A percentile compares a stretch with the other conserved stretches of the same genome.
Conservation (phyloP, 371 early-diverging fungal genomes). For the Lichtheimia ornata region DNA sequence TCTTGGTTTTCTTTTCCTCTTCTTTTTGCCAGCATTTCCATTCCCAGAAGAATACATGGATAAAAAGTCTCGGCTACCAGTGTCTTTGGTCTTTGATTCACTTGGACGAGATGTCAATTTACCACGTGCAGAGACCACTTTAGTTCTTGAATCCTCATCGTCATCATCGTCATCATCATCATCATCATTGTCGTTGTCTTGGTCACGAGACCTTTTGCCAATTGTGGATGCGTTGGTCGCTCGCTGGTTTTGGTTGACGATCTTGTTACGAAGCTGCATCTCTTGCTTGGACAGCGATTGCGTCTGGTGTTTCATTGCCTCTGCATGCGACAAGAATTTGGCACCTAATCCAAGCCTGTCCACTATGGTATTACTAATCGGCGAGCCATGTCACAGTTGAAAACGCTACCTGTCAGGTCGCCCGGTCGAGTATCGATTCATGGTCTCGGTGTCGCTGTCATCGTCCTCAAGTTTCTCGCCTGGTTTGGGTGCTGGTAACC, state of each 20-base stretch:
- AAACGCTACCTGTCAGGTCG: constrained; percentile 47
- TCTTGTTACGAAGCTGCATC: constrained; percentile 43
- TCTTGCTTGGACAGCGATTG: constrained; percentile 36
- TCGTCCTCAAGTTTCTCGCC: constrained; percentile 39
- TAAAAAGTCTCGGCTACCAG: constrained; percentile 44
- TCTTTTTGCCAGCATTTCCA: constrained; percentile 54
- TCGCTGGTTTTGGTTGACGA: constrained; percentile 45
- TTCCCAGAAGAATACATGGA: constrained; percentile 56
- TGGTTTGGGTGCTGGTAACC: constrained; percentile 43
- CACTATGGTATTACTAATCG: background rate
- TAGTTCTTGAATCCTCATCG: constrained; percentile 48
- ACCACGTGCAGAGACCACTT: constrained; percentile 3
- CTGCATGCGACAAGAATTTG: constrained; percentile 58
- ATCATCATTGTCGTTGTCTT: constrained; percentile 36
- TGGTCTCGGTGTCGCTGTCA: constrained; percentile 29
- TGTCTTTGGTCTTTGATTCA: constrained; percentile 4
- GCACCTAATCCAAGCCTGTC: constrained; percentile 61
- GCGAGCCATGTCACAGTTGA: background rate
- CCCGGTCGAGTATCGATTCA: constrained; percentile 37
- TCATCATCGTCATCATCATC: constrained; percentile 53
- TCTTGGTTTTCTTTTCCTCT: constrained; percentile 27
- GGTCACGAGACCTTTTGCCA: constrained; percentile 25
- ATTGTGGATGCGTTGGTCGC: constrained; percentile 14
- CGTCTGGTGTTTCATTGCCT: constrained; percentile 51
- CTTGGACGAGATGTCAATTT: constrained; percentile 4